Percentiles rank a stretch among this genome's conserved stretches.
These are phyloP conservation scores for Aspergillus brasiliensis DNA, from an alignment of 2,329 filamentous ascomycete genomes.

Conservation along the genomic window DNA sequence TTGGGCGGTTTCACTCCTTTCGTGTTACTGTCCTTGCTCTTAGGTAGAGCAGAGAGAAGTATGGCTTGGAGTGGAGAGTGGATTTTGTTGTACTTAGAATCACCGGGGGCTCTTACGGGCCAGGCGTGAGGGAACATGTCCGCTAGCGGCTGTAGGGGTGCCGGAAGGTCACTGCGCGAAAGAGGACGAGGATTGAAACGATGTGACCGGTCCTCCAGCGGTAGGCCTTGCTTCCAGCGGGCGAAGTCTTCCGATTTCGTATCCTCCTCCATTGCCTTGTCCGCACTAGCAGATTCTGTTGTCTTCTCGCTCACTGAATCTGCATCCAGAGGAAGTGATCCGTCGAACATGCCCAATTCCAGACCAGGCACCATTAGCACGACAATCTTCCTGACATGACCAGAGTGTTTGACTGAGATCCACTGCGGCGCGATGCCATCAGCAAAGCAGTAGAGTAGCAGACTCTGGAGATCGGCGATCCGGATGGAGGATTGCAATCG, in stretches of 20 bases:
- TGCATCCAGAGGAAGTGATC: conserved; percentile 49
- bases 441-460: conserved; percentile 64
- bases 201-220: conserved; percentile 33
- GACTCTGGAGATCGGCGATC: conserved; percentile 59
- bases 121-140: conserved; percentile 86
- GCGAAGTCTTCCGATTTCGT: conserved; percentile 34
- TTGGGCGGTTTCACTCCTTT: conserved; percentile 62
- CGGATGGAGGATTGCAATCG: conserved; percentile 58
- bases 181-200: conserved; percentile 39
- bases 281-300: conserved; percentile 5
- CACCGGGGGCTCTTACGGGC: conserved; percentile 85
- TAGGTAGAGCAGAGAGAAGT: conserved; percentile 72
- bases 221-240: conserved; percentile 44
- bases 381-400: conserved; percentile 71
- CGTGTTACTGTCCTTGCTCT: conserved; percentile 66
- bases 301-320: conserved; percentile 5
- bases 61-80: conserved; percentile 87
- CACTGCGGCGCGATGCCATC: conserved; percentile 64
- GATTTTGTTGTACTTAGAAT: conserved; percentile 76
- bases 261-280: conserved; percentile 25
- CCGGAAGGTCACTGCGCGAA: conserved; percentile 39
- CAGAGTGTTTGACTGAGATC: conserved; percentile 61
- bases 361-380: conserved; percentile 89
- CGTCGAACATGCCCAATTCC: conserved; percentile 85
- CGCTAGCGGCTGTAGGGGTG: conserved; percentile 66